phyloP scores from a whole-genome alignment of 179 eudicot species.

The Silene coronaria region DNA sequence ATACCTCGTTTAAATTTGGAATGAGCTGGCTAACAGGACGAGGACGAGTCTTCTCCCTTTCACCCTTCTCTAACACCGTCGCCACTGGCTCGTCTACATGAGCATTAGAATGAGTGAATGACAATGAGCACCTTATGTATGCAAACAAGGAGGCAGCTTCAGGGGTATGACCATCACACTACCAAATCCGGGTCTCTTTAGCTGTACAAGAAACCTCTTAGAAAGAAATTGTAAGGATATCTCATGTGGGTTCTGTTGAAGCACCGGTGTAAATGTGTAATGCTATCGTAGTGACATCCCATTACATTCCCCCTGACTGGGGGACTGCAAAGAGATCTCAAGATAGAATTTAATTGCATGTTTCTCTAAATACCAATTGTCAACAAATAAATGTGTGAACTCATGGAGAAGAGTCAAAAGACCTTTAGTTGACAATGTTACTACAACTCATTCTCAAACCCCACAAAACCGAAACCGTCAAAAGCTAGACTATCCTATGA shows the following conservation, averaged over 20 bases:
- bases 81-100: slow-evolving; percentile 27
- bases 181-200: not conserved
- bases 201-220: not conserved
- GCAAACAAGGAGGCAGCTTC: slow-evolving; percentile 7
- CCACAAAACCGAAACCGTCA: not conserved
- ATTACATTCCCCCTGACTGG: not conserved
- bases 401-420: not conserved
- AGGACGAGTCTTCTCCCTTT: slow-evolving; percentile 29
- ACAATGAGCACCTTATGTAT: slow-evolving; percentile 6
- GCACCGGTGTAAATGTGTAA: not conserved
- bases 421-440: not conserved
- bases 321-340: not conserved
- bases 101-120: not conserved
- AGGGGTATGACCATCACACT: not conserved
- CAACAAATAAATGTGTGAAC: not conserved
- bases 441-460: not conserved
- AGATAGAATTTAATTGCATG: not conserved
- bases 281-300: not conserved
- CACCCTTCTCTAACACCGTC: slow-evolving; percentile 30
- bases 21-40: slow-evolving; percentile 37
- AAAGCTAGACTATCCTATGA: too few relatives aligned
- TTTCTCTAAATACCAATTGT: too few relatives aligned
- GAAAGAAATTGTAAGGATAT: not conserved
- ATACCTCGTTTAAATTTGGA: slow-evolving; percentile 53
- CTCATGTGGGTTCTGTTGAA: not conserved